A percentile compares a stretch with the other conserved stretches of the same genome.
These are phyloP conservation scores for Colletotrichum zoysiae DNA, from an alignment of 2,329 filamentous ascomycete genomes.

Conservation along the genomic window DNA sequence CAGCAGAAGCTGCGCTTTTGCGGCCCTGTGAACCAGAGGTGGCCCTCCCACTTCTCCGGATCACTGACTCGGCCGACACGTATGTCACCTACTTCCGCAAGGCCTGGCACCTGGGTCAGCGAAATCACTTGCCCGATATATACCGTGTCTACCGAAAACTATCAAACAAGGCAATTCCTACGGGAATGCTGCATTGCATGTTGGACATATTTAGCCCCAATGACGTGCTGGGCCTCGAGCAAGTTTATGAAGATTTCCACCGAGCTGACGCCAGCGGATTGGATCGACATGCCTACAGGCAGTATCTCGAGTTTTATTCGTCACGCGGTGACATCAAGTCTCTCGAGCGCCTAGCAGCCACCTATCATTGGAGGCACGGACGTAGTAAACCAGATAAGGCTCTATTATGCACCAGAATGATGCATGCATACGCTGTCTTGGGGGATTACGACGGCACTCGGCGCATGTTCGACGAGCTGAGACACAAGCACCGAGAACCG, in stretches of 20 bases:
- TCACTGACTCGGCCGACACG: slow-evolving; percentile 53
- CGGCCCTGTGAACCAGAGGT: slow-evolving; percentile 52
- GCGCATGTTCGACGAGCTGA: slow-evolving; percentile 73
- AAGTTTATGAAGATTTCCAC: slow-evolving; percentile 64
- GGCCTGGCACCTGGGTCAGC: slow-evolving; percentile 47
- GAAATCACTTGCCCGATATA: slow-evolving; percentile 53
- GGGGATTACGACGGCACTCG: slow-evolving; percentile 73
- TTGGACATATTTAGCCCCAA: slow-evolving; percentile 57
- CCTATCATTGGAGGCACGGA: slow-evolving; percentile 54
- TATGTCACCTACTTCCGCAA: slow-evolving; percentile 60
- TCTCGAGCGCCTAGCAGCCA: slow-evolving; percentile 60
- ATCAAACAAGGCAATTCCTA: slow-evolving; percentile 53
- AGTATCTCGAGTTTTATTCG: slow-evolving; percentile 64
- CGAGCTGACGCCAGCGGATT: slow-evolving; percentile 52
- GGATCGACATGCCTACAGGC: slow-evolving; percentile 60
- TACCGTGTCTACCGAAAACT: slow-evolving; percentile 62
- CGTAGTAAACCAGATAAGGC: too few species aligned
- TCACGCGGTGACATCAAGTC: slow-evolving; percentile 59
- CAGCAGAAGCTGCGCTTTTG: slow-evolving; percentile 50
- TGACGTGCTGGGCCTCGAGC: slow-evolving; percentile 57
- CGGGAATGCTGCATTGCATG: slow-evolving; percentile 57
- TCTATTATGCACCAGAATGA: slow-evolving; percentile 60
- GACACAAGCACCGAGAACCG: slow-evolving; percentile 63
- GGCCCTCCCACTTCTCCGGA: slow-evolving; percentile 55
- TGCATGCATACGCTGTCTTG: slow-evolving; percentile 78